A percentile compares a stretch with the other conserved stretches of the same genome.
These are phyloP conservation scores for Pyrus hybrid DNA, from an alignment of 331 rosid species.

Conservation along the genomic window DNA sequence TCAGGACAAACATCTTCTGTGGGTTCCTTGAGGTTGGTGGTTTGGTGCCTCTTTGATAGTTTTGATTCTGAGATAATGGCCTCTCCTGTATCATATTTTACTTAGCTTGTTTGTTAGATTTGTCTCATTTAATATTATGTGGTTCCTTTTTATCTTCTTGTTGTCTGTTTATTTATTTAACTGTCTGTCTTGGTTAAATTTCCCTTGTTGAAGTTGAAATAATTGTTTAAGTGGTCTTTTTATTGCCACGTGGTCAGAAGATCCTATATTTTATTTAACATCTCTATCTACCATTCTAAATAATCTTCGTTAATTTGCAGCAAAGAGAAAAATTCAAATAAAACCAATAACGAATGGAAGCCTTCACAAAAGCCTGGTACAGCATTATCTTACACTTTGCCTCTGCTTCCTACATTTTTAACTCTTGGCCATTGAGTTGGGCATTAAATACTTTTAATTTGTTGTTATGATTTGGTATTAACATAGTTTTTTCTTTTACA, in stretches of 20 bases:
- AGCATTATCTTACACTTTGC: not conserved
- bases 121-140: not conserved
- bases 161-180: not conserved
- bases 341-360: conserved; percentile 58
- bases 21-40: conserved; percentile 56
- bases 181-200: not conserved
- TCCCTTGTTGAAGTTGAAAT: not conserved
- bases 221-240: not conserved
- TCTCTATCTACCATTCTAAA: not conserved
- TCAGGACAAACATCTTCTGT: conserved; percentile 67
- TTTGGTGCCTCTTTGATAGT: not conserved
- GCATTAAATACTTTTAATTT: not conserved
- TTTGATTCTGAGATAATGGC: not conserved
- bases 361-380: conserved; percentile 69
- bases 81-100: not conserved
- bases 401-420: not conserved
- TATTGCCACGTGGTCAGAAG: not conserved
- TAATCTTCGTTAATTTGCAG: conserved; percentile 31
- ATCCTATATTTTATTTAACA: not conserved
- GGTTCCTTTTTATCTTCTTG: not conserved
- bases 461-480: not conserved
- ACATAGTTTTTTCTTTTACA: conserved; percentile 16
- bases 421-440: not conserved
- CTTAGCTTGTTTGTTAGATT: not conserved
- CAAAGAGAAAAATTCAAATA: conserved; percentile 50